Base-by-base conservation (phyloP, 305 asterid genomes). In the Nicotiana rustica region DNA sequence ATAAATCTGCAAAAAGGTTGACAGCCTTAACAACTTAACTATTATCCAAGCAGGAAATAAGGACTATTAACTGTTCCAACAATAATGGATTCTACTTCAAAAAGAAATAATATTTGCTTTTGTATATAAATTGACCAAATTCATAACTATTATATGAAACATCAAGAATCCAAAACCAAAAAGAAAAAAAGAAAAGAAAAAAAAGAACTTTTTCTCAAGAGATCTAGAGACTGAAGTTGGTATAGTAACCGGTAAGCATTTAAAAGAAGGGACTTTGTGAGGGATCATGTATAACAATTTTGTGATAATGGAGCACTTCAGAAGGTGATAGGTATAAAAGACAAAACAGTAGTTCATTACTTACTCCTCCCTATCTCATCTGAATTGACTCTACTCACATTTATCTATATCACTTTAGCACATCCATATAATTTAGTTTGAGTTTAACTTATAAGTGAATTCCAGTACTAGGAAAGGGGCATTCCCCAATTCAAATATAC, bases 1-100 rank as follows among this genome's bases (percentile, higher is more conserved):
- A 59, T 49, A 91, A 82, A 86, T 86, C 95, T 89, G 79, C 47
- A 75, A 52, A 21, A 25, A 73, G 79, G 9, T 47, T 70, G 41
- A 71, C 36, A 71, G 13, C 2, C 13, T 44, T 62, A 75, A 75
- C 25, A 52, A 52, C 44, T 75, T 52, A 75, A 49, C 79, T 21
- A 47, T 47, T 36, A 68, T 36, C 9, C 56, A 44, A 47, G 4
- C 61, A 12, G 61, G 36, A 71, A 47, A 71, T 47, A 71, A 44
- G 18, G 61, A 71, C 38, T 47, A 13, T 21, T 18, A 13, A 0
- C 13, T 19, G 13, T 71, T 19, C 78, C 78, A 12, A 71, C 44
- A 71, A 47, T 19, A 13, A 38, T 47, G 35, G 5, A 4, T 69
- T 38, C 77, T 19, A 71, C 60, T 44, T 71, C 38, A 21, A 19